Percentiles rank a stretch among this genome's conserved stretches.
These are phyloP conservation scores for Eucalyptus marginata DNA, from an alignment of 345 rosid species.

Conservation along the genomic window DNA sequence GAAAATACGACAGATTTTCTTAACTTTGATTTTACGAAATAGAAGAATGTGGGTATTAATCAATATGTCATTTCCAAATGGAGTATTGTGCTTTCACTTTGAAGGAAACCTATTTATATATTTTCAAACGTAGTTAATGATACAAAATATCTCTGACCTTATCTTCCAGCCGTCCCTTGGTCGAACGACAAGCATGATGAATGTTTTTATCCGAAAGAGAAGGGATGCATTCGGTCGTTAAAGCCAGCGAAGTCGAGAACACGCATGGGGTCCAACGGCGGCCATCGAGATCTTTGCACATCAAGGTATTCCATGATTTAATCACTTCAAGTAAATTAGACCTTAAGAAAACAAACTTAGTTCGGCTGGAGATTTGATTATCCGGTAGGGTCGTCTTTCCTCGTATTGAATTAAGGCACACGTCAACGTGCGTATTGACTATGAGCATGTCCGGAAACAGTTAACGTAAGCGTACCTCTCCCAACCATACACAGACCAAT, in stretches of 20 bases:
- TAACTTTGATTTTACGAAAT: not conserved
- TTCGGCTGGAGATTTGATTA: not conserved
- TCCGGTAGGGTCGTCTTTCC: not conserved
- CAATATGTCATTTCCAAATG: not conserved
- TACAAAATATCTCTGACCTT: no score
- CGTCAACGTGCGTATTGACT: not conserved
- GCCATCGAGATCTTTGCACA: not conserved
- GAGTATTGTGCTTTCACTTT: no score
- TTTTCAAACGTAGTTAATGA: not conserved
- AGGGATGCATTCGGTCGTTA: not conserved
- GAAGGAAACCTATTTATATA: no score
- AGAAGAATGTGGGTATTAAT: not conserved
- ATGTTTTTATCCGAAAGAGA: not conserved
- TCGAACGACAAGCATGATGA: not conserved
- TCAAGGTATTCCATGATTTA: not conserved
- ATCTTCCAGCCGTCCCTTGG: not conserved
- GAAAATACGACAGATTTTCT: not conserved
- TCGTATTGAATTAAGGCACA: not conserved
- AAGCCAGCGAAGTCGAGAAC: not conserved
- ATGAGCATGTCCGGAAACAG: not conserved
- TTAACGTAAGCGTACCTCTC: not conserved
- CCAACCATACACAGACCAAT: not conserved
- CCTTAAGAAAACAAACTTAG: not conserved
- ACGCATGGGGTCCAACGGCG: not conserved
- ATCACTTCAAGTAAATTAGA: not conserved